Base-by-base conservation (phyloP, 139 green algal genomes). In the Haematococcus lacustris region DNA sequence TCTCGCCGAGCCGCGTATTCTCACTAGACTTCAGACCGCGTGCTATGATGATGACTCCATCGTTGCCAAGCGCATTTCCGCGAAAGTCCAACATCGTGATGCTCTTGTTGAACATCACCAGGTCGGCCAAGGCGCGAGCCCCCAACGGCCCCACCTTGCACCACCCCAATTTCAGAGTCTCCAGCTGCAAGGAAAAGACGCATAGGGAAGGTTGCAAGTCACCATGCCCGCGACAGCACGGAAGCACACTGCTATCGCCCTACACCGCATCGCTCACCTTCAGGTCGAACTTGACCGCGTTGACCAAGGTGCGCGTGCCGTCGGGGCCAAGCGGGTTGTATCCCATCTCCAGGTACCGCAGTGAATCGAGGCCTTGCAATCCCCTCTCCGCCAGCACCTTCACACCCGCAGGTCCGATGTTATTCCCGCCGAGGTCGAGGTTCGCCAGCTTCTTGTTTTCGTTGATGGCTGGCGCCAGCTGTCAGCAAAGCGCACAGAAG, bases 371-470 rank as follows among this genome's bases (percentile, higher is more conserved):
- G 47, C 87, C 86, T 63, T 80, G 76, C 2, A 98, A 75, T 26
- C 84, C 82, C n/a, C n/a, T n/a, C 1, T 77, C 73, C 1, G 85
- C 78, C 60, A 98, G 80, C 66, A 65, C 38, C 65, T 68, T 73
- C 1, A 51, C 73, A 34, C 73, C 73, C 9, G 61, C 65, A 30
- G 51, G 37, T 1, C 86, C 84, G 21, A 98, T 92, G 86, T 97
- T 94, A 81, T 98, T 98, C 39, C 94, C 94, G 4, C 94, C 93
- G 13, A 98, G 61, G 79, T 98, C 94, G n/a, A 98, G 86, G 7
- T 66, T 73, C 39, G 82, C 65, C 28, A 98, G 76, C 2, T n/a
- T 33, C 79, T 78, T 77, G 73, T 83, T 83, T 37, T 77, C 57
- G 0, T 35, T 62, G 26, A 83, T 66, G 33, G 73, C 70, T 0